These are phyloP conservation scores for Yamadazyma phyllophila DNA, from an alignment of 805 yeast species.

Conservation along the genomic window DNA sequence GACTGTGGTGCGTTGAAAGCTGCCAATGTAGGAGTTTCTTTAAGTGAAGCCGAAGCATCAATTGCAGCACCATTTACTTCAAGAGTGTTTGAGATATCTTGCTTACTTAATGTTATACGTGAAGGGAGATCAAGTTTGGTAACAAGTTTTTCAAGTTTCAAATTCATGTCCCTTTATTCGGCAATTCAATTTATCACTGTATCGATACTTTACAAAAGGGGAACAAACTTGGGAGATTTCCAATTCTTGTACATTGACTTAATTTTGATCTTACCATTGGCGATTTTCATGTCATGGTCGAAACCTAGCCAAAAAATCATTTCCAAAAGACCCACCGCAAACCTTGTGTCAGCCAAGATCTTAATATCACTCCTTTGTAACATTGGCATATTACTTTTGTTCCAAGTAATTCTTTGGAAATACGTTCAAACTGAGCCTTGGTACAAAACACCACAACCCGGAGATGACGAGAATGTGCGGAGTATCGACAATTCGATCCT, in stretches of 20 bases:
- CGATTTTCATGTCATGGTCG: conserved; percentile 98
- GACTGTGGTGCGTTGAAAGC: conserved; percentile 98
- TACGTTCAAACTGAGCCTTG: conserved; percentile 58
- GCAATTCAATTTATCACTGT: conserved; percentile 94
- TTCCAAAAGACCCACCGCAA: conserved; percentile 86
- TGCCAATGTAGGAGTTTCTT: conserved; percentile 94
- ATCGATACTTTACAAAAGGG: conserved; percentile 77
- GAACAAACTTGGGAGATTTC: conserved; percentile 93
- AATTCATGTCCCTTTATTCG: conserved; percentile 94
- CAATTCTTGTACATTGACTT: conserved; percentile 94
- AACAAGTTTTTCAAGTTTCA: conserved; percentile 95
- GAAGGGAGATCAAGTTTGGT: conserved; percentile 96
- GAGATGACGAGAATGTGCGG: conserved; percentile 71
- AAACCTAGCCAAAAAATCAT: conserved; percentile 63
- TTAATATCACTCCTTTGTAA: conserved; percentile 79
- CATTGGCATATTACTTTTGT: conserved; percentile 57
- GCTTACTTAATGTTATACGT: conserved; percentile 85
- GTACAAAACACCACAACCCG: conserved; percentile 79
- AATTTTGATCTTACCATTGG: conserved; percentile 87
- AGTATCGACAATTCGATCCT: conserved; percentile 88
- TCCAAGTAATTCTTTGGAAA: conserved; percentile 71
- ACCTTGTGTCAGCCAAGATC: conserved; percentile 84
- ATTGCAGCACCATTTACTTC: conserved; percentile 99
- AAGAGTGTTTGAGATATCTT: conserved; percentile 82
- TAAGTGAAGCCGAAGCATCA: conserved; percentile 97